phyloP scores from a whole-genome alignment of 345 rosid species.

The Nephelium lappaceum region DNA sequence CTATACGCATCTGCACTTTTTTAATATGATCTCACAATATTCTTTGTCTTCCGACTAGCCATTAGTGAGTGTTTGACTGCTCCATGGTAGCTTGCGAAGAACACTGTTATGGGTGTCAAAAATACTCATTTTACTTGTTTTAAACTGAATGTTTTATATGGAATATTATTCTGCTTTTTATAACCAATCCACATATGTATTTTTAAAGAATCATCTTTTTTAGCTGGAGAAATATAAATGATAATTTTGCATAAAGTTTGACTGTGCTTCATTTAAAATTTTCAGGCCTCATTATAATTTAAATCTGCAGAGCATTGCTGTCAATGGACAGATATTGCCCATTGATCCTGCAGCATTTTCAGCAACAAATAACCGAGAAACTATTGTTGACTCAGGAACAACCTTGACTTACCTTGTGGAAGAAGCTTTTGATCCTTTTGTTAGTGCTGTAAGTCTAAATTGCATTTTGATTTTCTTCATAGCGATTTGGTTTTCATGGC shows the following conservation, averaged over 20 bases:
- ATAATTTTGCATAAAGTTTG: constrained; percentile 18
- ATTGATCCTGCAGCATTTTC: constrained; percentile 68
- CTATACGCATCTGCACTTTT: background rate
- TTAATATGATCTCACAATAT: background rate
- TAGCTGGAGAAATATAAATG: constrained; percentile 1
- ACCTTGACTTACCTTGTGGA: constrained; percentile 92
- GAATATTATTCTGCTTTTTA: background rate
- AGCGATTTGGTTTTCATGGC: background rate
- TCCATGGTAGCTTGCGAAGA: background rate
- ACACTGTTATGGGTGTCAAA: background rate
- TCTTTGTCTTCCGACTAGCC: background rate
- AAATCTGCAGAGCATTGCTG: constrained; percentile 73
- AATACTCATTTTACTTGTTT: background rate
- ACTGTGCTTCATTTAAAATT: constrained; percentile 25
- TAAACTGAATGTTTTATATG: background rate
- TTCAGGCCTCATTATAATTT: constrained; percentile 98
- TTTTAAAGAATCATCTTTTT: background rate
- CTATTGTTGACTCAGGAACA: constrained; percentile 97
- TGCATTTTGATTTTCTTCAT: constrained; percentile 12
- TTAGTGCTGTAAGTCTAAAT: constrained; percentile 72
- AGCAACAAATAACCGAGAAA: constrained; percentile 73
- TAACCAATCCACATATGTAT: background rate
- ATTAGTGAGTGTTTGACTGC: background rate
- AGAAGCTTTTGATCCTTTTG: constrained; percentile 80
- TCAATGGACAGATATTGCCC: constrained; percentile 67